A percentile compares a stretch with the other conserved stretches of the same genome.
These are phyloP conservation scores for Yamadazyma jaroonii DNA, from an alignment of 1,139 yeast species.

Conservation along the genomic window DNA sequence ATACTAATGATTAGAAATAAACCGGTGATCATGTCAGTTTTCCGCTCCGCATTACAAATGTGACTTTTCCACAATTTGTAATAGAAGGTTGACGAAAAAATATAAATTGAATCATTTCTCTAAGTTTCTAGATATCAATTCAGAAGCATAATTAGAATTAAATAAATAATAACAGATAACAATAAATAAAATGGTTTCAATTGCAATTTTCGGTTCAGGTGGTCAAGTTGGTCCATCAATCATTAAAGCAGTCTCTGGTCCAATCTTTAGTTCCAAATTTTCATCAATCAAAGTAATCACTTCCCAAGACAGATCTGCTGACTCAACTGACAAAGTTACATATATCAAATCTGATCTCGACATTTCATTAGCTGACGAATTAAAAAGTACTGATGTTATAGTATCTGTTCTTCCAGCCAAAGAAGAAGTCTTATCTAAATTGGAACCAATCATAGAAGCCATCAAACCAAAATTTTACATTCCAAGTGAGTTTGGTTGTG, in stretches of 20 bases:
- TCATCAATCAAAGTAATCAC: constrained; percentile 53
- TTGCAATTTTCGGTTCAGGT: constrained; percentile 54
- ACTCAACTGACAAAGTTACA: constrained; percentile 37
- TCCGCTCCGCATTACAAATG: constrained; percentile 1
- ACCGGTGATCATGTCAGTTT: neutral
- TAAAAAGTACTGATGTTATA: constrained; percentile 51
- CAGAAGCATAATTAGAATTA: neutral
- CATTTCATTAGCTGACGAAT: constrained; percentile 18
- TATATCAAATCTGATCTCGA: constrained; percentile 35
- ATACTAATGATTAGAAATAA: neutral
- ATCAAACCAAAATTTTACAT: constrained; percentile 53
- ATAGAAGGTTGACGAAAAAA: neutral
- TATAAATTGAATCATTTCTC: neutral
- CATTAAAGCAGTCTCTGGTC: constrained; percentile 42
- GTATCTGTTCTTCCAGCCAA: constrained; percentile 38
- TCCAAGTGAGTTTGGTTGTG: constrained; percentile 63
- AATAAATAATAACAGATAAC: neutral
- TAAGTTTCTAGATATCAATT: neutral
- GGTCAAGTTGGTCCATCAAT: constrained; percentile 53
- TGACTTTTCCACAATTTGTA: neutral
- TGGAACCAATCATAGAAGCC: constrained; percentile 33
- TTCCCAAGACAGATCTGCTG: constrained; percentile 33
- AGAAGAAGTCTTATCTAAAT: constrained; percentile 20
- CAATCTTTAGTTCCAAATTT: constrained; percentile 42
- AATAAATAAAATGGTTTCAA: constrained; percentile 19